phyloP scores from a whole-genome alignment of 2,329 filamentous ascomycete genomes.

The Aspergillus hortae region DNA sequence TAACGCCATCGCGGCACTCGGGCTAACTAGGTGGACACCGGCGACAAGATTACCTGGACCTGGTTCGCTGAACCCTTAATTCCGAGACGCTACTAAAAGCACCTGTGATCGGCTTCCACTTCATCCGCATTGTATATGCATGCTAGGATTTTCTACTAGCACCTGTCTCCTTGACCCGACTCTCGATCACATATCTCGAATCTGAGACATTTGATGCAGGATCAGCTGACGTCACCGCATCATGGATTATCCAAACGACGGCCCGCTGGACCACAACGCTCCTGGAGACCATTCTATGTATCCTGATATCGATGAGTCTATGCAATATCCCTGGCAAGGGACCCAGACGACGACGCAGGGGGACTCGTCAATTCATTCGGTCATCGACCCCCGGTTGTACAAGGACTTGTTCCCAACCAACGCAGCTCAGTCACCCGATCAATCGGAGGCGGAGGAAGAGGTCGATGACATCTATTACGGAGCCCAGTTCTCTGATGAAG shows the following conservation, averaged over 20 bases:
- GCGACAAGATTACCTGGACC: background rate
- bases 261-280: conserved; percentile 8
- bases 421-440: conserved; percentile 10
- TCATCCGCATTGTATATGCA: background rate
- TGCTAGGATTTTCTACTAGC: too few relatives aligned
- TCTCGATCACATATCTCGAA: too few relatives aligned
- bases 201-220: too few relatives aligned
- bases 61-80: conserved; percentile 2
- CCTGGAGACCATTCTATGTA: conserved; percentile 23
- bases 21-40: background rate
- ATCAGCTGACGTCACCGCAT: background rate
- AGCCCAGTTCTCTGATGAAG: conserved; percentile 16
- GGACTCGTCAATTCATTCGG: conserved; percentile 18
- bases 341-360: conserved; percentile 11
- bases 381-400: conserved; percentile 34
- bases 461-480: conserved; percentile 3
- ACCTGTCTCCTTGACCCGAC: too few relatives aligned
- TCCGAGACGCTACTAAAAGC: background rate
- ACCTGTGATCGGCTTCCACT: conserved; percentile 1
- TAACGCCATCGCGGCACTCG: background rate
- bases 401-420: conserved; percentile 18
- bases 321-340: conserved; percentile 33
- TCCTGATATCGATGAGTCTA: conserved; percentile 31
- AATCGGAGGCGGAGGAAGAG: conserved; percentile 10
- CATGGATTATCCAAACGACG: conserved; percentile 19